Evolutionary conservation across 208 protist species (phyloP).

Genomic region (Porcisia hertigi): DNA sequence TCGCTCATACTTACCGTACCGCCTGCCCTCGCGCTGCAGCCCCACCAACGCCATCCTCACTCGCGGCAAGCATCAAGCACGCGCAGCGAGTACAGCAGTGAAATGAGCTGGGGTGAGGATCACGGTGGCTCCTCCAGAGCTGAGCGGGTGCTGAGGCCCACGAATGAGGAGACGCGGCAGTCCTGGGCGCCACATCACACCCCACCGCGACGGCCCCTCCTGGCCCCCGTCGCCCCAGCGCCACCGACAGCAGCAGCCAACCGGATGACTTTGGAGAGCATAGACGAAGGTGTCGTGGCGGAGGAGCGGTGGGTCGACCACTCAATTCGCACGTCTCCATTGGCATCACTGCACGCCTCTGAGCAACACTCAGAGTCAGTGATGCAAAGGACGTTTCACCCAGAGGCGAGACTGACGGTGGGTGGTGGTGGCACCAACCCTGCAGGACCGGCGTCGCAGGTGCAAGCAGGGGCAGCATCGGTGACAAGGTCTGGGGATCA

Average conservation of each 20-base stretch:
- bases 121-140: background rate
- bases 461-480: constrained; percentile 5
- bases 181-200: background rate
- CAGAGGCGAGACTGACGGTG: background rate
- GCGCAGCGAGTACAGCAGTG: background rate
- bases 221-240: background rate
- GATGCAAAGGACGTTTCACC: too few species aligned
- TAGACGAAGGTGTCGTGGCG: background rate
- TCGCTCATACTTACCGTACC: background rate
- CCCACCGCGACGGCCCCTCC: background rate
- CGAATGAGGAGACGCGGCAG: background rate
- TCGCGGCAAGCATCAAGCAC: background rate
- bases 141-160: background rate
- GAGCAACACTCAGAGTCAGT: background rate
- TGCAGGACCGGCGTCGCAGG: background rate
- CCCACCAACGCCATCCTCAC: background rate
- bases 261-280: background rate
- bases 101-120: background rate
- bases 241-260: background rate
- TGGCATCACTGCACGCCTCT: constrained; percentile 9
- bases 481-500: background rate
- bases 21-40: background rate
- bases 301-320: background rate
- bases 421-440: too few species aligned
- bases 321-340: constrained; percentile 6